These are phyloP conservation scores for Dryadomyces sulphureus DNA, from an alignment of 2,329 filamentous ascomycete species.

Conservation along the genomic window DNA sequence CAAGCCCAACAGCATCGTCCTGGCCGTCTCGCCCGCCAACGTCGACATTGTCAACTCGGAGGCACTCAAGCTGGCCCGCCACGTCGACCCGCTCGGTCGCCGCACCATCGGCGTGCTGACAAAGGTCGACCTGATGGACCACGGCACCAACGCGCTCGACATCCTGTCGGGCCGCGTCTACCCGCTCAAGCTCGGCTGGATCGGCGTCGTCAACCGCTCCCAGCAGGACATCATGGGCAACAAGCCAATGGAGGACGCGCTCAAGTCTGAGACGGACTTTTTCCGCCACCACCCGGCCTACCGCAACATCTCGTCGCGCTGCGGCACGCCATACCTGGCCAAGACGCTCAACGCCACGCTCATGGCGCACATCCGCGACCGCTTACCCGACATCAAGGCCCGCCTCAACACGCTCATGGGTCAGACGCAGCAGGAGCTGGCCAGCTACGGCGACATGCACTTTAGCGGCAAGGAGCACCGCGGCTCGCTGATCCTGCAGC, in stretches of 20 bases:
- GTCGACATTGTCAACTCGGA: conserved; percentile 98
- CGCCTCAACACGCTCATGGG: conserved; percentile 96
- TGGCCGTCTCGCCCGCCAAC: conserved; percentile 92
- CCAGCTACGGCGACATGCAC: conserved; percentile 93
- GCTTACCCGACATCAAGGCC: conserved; percentile 94
- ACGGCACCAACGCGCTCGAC: conserved; percentile 94
- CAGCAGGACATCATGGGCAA: conserved; percentile 96
- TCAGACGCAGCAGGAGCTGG: conserved; percentile 97
- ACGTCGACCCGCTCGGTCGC: conserved; percentile 95
- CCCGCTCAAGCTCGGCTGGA: conserved; percentile 91
- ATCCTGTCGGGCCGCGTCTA: conserved; percentile 97
- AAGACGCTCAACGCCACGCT: conserved; percentile 91
- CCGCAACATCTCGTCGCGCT: conserved; percentile 84
- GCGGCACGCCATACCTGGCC: conserved; percentile 85
- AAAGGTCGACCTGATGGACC: conserved; percentile 98
- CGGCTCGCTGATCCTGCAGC: conserved; percentile 83
- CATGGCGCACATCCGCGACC: conserved; percentile 91
- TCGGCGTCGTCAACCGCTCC: conserved; percentile 93
- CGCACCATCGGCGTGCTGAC: conserved; percentile 96
- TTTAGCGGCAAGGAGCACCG: conserved; percentile 96
- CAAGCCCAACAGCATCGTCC: conserved; percentile 95
- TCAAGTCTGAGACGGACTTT: conserved; percentile 83
- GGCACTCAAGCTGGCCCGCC: conserved; percentile 85
- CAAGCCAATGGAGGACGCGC: conserved; percentile 84
- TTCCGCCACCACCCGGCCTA: conserved; percentile 97